Evolutionary conservation across 768 basidiomycete species (phyloP), one percentile per base, ranked within the genome.

Genomic region (Trametopsis cervina): DNA sequence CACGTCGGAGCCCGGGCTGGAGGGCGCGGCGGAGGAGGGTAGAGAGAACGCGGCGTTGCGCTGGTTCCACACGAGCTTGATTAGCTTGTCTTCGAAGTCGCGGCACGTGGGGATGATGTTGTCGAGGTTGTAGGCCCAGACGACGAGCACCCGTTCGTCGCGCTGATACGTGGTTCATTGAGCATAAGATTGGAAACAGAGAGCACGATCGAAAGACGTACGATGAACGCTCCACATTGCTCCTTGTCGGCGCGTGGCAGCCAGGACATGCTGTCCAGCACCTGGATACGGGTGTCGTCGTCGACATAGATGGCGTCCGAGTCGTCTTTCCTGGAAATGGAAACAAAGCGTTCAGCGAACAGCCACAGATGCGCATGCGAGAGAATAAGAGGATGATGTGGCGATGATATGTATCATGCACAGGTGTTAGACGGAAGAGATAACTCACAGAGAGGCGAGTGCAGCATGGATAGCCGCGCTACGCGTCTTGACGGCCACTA

Each of bases 181-280:
- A 42, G 40, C 22, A 15, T 5, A 22, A 24, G 20, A 21, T 20
- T 2, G 4, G 15, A 23, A 17, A 4, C 42, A 39, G 38, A n/a
- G n/a, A n/a, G 35, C n/a, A 42, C 36, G 10, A 9, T n/a, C 22
- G 24, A 25, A 2, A 21, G 3, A 72, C 77, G 57, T 63, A 85
- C 87, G 46, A 91, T 75, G 62, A 94, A 94, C 13, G 91, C 91
- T 21, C 83, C 91, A 44, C 85, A 90, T 58, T 93, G 90, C 60
- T 93, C 90, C 68, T 92, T 93, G 61, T 93, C 87, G 5, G 89
- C 89, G 38, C 76, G 74, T 6, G 83, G 78, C 40, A 94, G 69
- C 48, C 77, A 72, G 47, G 61, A 57, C 56, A 93, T 79, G 12
- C 78, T 77, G 49, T 88, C 84, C 22, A 94, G 64, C 47, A 94